Conservation (phyloP, 2,329 filamentous ascomycete genomes). For the Emmonsiellopsis sp. region DNA sequence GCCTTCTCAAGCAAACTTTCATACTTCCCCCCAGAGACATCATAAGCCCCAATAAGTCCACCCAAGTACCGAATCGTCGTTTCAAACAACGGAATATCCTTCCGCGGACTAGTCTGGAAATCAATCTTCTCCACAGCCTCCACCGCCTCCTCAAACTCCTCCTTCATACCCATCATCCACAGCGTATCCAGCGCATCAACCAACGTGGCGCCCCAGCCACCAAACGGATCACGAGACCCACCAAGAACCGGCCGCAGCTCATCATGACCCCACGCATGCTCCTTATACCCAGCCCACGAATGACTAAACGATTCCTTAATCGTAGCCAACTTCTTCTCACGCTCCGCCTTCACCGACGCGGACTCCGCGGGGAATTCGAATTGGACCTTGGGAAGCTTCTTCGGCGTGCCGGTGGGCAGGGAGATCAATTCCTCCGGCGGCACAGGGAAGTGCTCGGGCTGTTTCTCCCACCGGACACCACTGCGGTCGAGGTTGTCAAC, state of each 20-base stretch:
- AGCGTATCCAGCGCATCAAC: slow-evolving; percentile 55
- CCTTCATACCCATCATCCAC: slow-evolving; percentile 51
- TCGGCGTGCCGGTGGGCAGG: slow-evolving; percentile 17
- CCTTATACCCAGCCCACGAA: slow-evolving; percentile 54
- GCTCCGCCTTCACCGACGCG: slow-evolving; percentile 22
- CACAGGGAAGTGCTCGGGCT: slow-evolving; percentile 69
- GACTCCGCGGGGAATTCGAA: slow-evolving; percentile 19
- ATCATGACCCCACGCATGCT: slow-evolving; percentile 55
- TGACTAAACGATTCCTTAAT: slow-evolving; percentile 46
- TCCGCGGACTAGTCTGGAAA: slow-evolving; percentile 35
- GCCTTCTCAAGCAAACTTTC: slow-evolving; percentile 43
- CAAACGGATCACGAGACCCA: slow-evolving; percentile 48
- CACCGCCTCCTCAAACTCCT: slow-evolving; percentile 49
- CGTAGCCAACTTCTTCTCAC: slow-evolving; percentile 34
- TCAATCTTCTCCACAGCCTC: slow-evolving; percentile 46
- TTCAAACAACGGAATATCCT: slow-evolving; percentile 38
- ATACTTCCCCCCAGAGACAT: slow-evolving; percentile 49
- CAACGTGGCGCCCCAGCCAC: slow-evolving; percentile 54
- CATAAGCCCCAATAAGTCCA: slow-evolving; percentile 45
- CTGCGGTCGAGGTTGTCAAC: slow-evolving; percentile 19
- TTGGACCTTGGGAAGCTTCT: slow-evolving; percentile 21
- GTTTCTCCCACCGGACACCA: slow-evolving; percentile 62
- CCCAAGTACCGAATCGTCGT: slow-evolving; percentile 47
- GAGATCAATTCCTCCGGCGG: slow-evolving; percentile 68
- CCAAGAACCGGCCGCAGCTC: slow-evolving; percentile 53